Conservation (phyloP, 176 grass and related monocot species). For the Microstegium vimineum region DNA sequence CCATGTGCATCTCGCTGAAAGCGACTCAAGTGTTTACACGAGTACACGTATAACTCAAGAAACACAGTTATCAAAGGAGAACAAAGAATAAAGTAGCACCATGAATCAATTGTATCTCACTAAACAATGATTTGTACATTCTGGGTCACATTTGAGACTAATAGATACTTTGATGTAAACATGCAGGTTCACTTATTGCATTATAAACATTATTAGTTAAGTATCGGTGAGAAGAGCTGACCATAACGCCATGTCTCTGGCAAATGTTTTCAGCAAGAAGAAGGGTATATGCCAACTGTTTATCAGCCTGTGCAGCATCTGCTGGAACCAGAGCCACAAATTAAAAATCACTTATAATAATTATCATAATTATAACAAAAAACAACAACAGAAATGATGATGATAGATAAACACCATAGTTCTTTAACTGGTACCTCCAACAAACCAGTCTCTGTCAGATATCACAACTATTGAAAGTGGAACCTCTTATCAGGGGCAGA, state of each 20-base stretch:
- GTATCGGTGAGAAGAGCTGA: slow-evolving; percentile 35
- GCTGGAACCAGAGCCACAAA: slow-evolving; percentile 18
- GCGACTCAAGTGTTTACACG: background rate
- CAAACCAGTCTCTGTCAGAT: slow-evolving; percentile 82
- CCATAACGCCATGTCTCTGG: slow-evolving; percentile 73
- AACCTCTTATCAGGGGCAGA: slow-evolving; percentile 39
- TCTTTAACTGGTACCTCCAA: slow-evolving; percentile 53
- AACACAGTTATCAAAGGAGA: background rate
- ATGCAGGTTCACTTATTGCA: background rate
- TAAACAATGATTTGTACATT: slow-evolving; percentile 12
- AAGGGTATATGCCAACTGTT: slow-evolving; percentile 89
- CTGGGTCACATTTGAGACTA: background rate
- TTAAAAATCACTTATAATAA: slow-evolving; percentile 22
- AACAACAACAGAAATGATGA: background rate
- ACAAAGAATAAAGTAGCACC: slow-evolving; percentile 20
- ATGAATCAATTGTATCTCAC: background rate
- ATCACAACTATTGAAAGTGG: slow-evolving; percentile 80
- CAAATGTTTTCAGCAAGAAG: slow-evolving; percentile 97
- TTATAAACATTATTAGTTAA: slow-evolving; percentile 14
- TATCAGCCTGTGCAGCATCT: slow-evolving; percentile 88
- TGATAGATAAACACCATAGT: background rate
- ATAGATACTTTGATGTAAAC: slow-evolving; percentile 18
- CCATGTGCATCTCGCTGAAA: background rate
- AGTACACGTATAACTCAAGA: background rate
- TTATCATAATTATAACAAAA: background rate